Percentiles rank a stretch among this genome's conserved stretches.
These are phyloP conservation scores for Conticribra guillardii DNA, from an alignment of 108 stramenopile species.

Conservation along the genomic window DNA sequence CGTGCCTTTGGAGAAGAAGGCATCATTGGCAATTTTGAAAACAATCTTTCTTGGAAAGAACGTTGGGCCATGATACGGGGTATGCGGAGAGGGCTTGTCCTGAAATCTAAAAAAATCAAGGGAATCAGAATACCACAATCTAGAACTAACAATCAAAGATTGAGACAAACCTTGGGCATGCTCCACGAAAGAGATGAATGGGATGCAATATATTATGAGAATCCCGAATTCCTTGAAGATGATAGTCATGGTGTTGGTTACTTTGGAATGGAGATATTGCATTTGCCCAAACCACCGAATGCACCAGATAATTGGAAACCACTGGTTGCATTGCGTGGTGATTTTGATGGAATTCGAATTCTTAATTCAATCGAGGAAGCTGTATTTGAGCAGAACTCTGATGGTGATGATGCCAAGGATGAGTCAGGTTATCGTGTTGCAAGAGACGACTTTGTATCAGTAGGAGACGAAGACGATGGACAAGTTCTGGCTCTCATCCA, in stretches of 20 bases:
- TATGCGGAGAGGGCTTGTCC: constrained; percentile 20
- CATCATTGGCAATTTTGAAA: constrained; percentile 23
- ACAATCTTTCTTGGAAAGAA: constrained; percentile 34
- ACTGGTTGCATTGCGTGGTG: constrained; percentile 33
- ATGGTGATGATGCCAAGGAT: not conserved
- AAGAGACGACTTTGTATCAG: constrained; percentile 23
- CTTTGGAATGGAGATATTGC: constrained; percentile 37
- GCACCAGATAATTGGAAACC: constrained; percentile 30
- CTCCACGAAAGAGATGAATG: constrained; percentile 23
- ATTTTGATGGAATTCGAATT: constrained; percentile 40
- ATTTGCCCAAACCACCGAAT: constrained; percentile 37
- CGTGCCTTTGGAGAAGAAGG: constrained; percentile 23
- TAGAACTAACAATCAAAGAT: not conserved
- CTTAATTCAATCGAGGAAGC: constrained; percentile 17
- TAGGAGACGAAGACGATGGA: constrained; percentile 18
- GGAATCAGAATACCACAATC: not conserved
- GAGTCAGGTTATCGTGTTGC: not conserved
- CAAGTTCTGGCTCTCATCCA: constrained; percentile 41
- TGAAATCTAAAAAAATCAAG: not conserved
- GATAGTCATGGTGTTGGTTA: constrained; percentile 24
- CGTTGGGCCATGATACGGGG: constrained; percentile 28
- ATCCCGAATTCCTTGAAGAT: constrained; percentile 11
- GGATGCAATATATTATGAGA: constrained; percentile 46
- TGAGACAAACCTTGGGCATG: constrained; percentile 29
- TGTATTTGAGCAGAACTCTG: not conserved